phyloP scores from a whole-genome alignment of 1,284 basidiomycete genomes.

The Singerocomus inundabilis region DNA sequence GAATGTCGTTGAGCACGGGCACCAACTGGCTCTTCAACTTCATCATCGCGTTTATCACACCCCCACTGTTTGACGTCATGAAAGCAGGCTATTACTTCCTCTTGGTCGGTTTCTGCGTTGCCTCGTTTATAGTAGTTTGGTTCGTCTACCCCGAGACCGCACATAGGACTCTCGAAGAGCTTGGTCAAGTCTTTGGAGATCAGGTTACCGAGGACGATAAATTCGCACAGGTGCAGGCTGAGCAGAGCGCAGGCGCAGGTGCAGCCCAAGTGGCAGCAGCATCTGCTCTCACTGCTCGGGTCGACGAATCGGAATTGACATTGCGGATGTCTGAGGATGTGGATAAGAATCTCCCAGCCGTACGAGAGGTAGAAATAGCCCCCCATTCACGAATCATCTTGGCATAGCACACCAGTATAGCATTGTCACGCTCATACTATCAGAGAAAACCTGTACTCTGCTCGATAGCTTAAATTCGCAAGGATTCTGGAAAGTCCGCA shows the following conservation, averaged over 20 bases:
- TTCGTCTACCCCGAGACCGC: constrained; percentile 48
- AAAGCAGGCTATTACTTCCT: constrained; percentile 51
- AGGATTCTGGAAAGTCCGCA: constrained; percentile 44
- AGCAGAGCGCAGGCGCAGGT: constrained; percentile 13
- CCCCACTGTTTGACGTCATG: constrained; percentile 45
- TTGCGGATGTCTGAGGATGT: constrained; percentile 22
- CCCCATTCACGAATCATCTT: constrained; percentile 6
- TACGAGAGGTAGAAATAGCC: constrained; percentile 20
- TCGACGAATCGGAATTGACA: constrained; percentile 29
- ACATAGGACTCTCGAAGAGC: constrained; percentile 47
- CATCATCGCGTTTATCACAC: constrained; percentile 53
- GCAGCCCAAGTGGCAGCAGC: constrained; percentile 10
- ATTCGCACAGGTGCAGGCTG: constrained; percentile 13
- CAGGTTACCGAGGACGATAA: constrained; percentile 30
- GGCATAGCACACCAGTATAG: background rate
- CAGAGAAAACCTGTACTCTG: background rate
- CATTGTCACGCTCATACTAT: background rate
- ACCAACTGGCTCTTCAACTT: constrained; percentile 61
- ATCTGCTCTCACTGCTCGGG: constrained; percentile 12
- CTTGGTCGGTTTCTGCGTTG: constrained; percentile 43
- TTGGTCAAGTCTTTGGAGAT: constrained; percentile 50
- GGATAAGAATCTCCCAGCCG: constrained; percentile 19
- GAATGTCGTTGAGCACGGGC: constrained; percentile 61
- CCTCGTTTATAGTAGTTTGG: constrained; percentile 46
- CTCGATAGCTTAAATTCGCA: constrained; percentile 31